Evolutionary conservation across 257 asterid species (phyloP).

Genomic region (Nicotiana paniculata): DNA sequence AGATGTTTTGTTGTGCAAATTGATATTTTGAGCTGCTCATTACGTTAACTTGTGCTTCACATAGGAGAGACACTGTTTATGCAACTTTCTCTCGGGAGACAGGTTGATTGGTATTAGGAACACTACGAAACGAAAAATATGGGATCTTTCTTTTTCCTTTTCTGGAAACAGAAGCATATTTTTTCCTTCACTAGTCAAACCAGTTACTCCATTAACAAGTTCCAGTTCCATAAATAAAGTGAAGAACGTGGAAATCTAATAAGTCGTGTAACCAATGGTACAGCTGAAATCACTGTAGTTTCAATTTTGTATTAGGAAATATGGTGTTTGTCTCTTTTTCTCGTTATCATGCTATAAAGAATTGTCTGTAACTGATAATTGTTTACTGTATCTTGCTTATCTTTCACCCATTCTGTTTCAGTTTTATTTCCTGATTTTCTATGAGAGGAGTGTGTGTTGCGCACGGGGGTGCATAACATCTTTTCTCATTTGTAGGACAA

Average conservation of each 20-base stretch:
- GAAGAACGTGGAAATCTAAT: not conserved
- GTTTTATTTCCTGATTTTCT: not conserved
- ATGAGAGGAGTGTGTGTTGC: not conserved
- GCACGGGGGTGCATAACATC: not conserved
- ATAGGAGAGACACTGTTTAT: not conserved
- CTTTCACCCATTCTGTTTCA: not conserved
- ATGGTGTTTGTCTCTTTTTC: not conserved
- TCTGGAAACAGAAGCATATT: not conserved
- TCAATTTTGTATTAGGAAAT: not conserved
- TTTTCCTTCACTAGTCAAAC: not conserved
- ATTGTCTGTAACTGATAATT: not conserved
- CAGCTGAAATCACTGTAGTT: not conserved
- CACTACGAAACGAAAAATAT: not conserved
- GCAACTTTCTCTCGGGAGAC: not conserved
- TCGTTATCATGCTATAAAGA: not conserved
- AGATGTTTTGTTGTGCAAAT: not conserved
- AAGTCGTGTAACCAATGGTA: not conserved
- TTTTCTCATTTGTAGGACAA: not conserved
- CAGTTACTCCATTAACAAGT: not conserved
- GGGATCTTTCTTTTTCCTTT: not conserved
- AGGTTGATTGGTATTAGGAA: not conserved
- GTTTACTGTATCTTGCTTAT: not conserved
- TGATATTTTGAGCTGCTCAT: conserved; percentile 2
- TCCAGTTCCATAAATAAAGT: not conserved
- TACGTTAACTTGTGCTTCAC: not conserved